Evolutionary conservation across 495 filamentous ascomycete genomes (phyloP), one percentile per base, ranked within the genome.

Genomic region (Pseudomonodictys pantanalensis): DNA sequence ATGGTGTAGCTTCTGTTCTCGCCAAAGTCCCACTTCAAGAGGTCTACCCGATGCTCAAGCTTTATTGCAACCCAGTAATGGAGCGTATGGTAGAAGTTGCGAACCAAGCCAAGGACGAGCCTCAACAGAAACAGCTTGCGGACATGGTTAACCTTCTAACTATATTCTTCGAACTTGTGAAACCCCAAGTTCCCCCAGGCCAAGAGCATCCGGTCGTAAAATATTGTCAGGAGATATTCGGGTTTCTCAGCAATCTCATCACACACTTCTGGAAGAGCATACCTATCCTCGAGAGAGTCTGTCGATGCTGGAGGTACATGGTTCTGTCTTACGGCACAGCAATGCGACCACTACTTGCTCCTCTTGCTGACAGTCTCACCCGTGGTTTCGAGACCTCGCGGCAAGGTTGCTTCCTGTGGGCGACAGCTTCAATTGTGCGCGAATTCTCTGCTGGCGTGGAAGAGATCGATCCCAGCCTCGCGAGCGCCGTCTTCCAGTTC

Each of bases 381-480:
- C 79, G 75, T 54, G 91, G 91, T 0, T 99, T 97, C 71, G 78
- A 87, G 39, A 81, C 81, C 12, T 95, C 92, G 2, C 85, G 86
- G 41, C 92, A 97, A 73, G 95, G 93, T 18, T 96, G 92, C 72
- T 97, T 99, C 78, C 76, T 99, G 35, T 99, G 93, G 93, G 92
- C 91, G 23, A 96, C 92, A 2, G 90, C 90, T 61, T 88, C 93
- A 10, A 92, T 99, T 60, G 81, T 97, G 17, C 88, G 95, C 39
- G 93, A 99, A 68, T 99, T 96, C 70, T 90, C 90, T 0, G 87
- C 91, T 52, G 92, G 92, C 42, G 83, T 85, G 42, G 91, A 95
- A 58, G 80, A 85, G 48, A 89, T 96, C n/a, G 86, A 91, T 43
- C 77, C 83, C 22, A 72, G 78, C n/a, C 93, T 89, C n/a, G 88